These are phyloP conservation scores for Gonium pectorale DNA, from an alignment of 139 green algal genomes.

Conservation along the genomic window DNA sequence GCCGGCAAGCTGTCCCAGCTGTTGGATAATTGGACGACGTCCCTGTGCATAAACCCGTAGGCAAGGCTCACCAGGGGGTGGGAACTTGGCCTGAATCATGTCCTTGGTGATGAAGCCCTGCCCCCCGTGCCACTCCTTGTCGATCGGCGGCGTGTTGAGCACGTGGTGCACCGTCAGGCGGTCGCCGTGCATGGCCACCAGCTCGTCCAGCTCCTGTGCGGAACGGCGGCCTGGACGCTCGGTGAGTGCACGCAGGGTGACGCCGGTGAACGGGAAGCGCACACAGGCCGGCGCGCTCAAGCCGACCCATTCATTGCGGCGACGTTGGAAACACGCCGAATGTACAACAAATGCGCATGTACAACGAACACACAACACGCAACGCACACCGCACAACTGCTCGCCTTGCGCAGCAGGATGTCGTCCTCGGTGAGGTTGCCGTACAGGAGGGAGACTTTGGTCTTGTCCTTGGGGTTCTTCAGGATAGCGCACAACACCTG, in stretches of 20 bases:
- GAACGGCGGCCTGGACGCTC: too few species aligned
- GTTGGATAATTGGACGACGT: too few species aligned
- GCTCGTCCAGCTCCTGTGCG: constrained; percentile 67
- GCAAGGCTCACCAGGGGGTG: constrained; percentile 51
- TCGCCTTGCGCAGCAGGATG: constrained; percentile 85
- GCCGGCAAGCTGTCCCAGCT: too few species aligned
- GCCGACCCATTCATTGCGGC: too few species aligned
- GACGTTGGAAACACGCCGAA: too few species aligned
- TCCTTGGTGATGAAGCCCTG: constrained; percentile 84
- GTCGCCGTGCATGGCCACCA: constrained; percentile 65
- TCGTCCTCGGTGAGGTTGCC: constrained; percentile 91
- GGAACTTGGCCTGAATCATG: constrained; percentile 81
- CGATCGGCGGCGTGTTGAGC: constrained; percentile 64
- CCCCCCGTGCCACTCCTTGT: constrained; percentile 74
- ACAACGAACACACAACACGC: too few species aligned
- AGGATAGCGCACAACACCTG: constrained; percentile 83
- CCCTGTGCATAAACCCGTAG: too few species aligned
- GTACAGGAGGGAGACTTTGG: constrained; percentile 85
- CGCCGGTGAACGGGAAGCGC: too few species aligned
- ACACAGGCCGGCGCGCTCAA: too few species aligned
- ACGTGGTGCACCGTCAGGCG: constrained; percentile 58
- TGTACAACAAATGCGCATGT: too few species aligned
- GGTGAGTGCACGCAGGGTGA: too few species aligned
- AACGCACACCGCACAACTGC: too few species aligned
- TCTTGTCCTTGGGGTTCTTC: constrained; percentile 81